Conservation (phyloP, 2,329 filamentous ascomycete species). For the Monilinia vaccinii-corymbosi region DNA sequence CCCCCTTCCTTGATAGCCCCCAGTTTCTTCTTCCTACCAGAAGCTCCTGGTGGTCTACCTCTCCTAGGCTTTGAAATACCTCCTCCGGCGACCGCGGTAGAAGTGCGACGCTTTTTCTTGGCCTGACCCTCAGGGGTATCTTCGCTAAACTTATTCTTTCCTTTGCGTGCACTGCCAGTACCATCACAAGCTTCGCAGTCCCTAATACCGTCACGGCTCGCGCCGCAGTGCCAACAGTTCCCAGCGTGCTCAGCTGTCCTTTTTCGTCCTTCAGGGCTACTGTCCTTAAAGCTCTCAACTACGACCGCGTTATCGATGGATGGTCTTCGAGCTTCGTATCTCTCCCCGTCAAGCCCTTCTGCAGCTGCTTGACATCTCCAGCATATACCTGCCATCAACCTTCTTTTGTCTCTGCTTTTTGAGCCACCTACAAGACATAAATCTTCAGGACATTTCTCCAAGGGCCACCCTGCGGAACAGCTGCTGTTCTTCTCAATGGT, state of each 20-base stretch:
- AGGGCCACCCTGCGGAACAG: slow-evolving; percentile 23
- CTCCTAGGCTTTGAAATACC: background rate
- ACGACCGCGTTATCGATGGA: slow-evolving; percentile 21
- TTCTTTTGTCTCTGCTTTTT: slow-evolving; percentile 8
- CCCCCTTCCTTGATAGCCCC: background rate
- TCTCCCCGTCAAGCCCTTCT: background rate
- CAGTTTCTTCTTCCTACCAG: background rate
- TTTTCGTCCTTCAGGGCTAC: slow-evolving; percentile 12
- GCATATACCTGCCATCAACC: slow-evolving; percentile 12
- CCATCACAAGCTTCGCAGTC: background rate
- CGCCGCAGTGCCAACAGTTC: slow-evolving; percentile 12
- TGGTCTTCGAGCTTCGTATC: slow-evolving; percentile 19
- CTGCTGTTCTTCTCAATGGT: slow-evolving; percentile 14
- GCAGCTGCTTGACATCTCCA: slow-evolving; percentile 22
- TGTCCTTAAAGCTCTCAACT: slow-evolving; percentile 17
- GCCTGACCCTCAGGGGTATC: background rate
- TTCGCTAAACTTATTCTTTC: background rate
- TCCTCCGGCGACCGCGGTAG: background rate
- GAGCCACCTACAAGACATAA: slow-evolving; percentile 19
- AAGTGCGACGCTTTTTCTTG: background rate
- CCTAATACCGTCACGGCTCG: slow-evolving; percentile 7
- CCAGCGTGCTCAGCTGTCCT: background rate
- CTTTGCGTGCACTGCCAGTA: background rate
- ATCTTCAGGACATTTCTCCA: slow-evolving; percentile 22
- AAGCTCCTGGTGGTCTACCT: slow-evolving; percentile 1